Base-by-base conservation (phyloP, 441 rosid species). In the Melastoma candidum region DNA sequence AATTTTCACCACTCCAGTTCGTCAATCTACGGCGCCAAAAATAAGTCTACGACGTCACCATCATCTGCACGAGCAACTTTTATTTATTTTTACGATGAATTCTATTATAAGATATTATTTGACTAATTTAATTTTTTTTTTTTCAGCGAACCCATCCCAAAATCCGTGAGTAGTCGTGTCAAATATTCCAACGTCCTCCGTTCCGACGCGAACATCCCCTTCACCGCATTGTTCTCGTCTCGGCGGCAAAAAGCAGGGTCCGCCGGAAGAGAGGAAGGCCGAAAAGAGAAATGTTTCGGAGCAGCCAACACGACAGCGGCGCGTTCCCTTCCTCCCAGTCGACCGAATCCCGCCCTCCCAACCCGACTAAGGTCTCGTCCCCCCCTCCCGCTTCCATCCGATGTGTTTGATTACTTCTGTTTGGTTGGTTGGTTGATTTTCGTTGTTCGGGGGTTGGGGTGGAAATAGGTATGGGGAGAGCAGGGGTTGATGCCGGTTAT, bases 401-500 rank as follows among this genome's bases (percentile, higher is more conserved):
- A 46, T 22, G 22, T 17, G 22, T 17, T 39, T 24, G 39, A 17
- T 44, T 26, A 57, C 41, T 56, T 12, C 12, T 4, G 47, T 10
- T 26, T 14, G 5, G 57, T 12, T 62, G 26, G 39, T 9, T 3
- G 4, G 45, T 4, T 8, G 14, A 12, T 52, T 51, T 2, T 49
- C 57, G 29, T 49, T 32, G 22, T 17, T 12, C 1, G 56, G 43
- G 17, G 26, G 12, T 17, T 12, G 8, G 11, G 2, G 12, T 32
- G 7, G 10, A 26, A 2, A 0, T 32, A 83, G 93, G 59, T 53
- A 58, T 87, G 95, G 29, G 92, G 82, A 39, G 73, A 77, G 2
- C 81, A 73, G 46, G 86, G 92, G 12, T 68, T 88, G 66, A 67
- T 79, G 27, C 87, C 97, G 1, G 71, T 82, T 54, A 88, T 97